Evolutionary conservation across 768 basidiomycete genomes (phyloP).

Genomic region (Chalciporus pseudorubinellus): DNA sequence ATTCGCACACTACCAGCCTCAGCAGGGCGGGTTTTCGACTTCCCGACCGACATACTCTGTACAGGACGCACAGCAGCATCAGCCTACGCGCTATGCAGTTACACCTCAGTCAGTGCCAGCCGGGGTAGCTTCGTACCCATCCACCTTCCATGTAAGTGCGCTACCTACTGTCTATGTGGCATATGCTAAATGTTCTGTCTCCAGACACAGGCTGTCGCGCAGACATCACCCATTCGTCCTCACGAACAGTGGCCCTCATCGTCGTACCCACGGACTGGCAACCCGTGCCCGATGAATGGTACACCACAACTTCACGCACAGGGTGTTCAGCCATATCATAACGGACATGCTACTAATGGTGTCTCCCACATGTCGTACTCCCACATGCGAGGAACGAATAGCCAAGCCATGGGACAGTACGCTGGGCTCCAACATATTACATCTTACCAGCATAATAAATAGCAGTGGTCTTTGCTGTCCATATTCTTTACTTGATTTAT

Average conservation of each 20-base stretch:
- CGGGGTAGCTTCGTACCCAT: constrained; percentile 23
- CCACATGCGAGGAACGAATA: constrained; percentile 26
- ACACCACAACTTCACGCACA: constrained; percentile 16
- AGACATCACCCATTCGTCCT: constrained; percentile 11
- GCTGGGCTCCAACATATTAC: constrained; percentile 26
- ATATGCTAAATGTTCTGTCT: neutral
- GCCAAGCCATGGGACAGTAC: constrained; percentile 23
- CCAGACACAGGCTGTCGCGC: constrained; percentile 13
- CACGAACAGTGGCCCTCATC: constrained; percentile 27
- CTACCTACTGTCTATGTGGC: neutral
- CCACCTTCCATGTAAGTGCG: constrained; percentile 24
- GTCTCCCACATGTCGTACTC: constrained; percentile 22
- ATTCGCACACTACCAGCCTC: constrained; percentile 38
- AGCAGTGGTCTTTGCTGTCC: constrained; percentile 1
- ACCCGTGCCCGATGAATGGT: constrained; percentile 19
- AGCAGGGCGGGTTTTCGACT: constrained; percentile 36
- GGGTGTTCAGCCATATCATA: constrained; percentile 27
- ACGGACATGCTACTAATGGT: constrained; percentile 15
- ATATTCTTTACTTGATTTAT: constrained; percentile 7
- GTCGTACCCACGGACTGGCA: constrained; percentile 24
- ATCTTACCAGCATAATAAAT: constrained; percentile 31
- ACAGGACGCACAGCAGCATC: constrained; percentile 19
- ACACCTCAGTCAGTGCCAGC: constrained; percentile 15
- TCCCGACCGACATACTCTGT: constrained; percentile 30
- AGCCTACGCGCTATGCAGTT: constrained; percentile 16